Conservation (phyloP, 495 filamentous ascomycete genomes). For the Hypoxylon fuscum region DNA sequence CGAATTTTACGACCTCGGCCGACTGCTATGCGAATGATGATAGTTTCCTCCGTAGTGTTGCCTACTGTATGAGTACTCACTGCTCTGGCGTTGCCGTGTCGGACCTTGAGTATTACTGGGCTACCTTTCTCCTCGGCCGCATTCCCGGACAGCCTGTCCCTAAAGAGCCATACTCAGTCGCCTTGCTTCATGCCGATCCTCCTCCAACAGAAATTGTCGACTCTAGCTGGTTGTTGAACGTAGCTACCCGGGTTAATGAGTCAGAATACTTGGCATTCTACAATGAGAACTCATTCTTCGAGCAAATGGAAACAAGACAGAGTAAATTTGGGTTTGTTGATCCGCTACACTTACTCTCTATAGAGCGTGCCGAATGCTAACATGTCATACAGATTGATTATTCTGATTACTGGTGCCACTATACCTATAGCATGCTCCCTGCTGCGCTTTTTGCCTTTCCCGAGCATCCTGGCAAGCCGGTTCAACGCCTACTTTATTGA, state of each 20-base stretch:
- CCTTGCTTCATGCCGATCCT: constrained; percentile 31
- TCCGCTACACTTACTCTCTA: not conserved
- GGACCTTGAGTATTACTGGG: constrained; percentile 48
- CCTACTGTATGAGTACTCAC: constrained; percentile 48
- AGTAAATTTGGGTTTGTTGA: constrained; percentile 39
- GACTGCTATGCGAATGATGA: constrained; percentile 49
- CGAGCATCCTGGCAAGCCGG: constrained; percentile 12
- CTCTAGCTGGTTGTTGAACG: constrained; percentile 31
- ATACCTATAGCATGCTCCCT: constrained; percentile 46
- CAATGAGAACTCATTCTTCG: constrained; percentile 27
- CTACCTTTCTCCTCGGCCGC: constrained; percentile 35
- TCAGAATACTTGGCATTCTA: constrained; percentile 30
- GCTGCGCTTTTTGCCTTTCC: constrained; percentile 43
- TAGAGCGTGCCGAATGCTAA: not conserved
- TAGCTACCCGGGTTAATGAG: constrained; percentile 40
- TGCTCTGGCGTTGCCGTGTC: constrained; percentile 38
- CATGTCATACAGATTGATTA: constrained; percentile 30
- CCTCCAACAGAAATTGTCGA: constrained; percentile 13
- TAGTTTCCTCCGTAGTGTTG: constrained; percentile 48
- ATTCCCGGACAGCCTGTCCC: constrained; percentile 31
- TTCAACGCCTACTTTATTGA: constrained; percentile 45
- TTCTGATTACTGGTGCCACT: constrained; percentile 44
- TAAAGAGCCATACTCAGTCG: constrained; percentile 37
- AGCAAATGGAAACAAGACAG: constrained; percentile 33
- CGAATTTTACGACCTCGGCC: constrained; percentile 35